Conservation (phyloP, 2,329 filamentous ascomycete genomes). For the Leptographium flavum region DNA sequence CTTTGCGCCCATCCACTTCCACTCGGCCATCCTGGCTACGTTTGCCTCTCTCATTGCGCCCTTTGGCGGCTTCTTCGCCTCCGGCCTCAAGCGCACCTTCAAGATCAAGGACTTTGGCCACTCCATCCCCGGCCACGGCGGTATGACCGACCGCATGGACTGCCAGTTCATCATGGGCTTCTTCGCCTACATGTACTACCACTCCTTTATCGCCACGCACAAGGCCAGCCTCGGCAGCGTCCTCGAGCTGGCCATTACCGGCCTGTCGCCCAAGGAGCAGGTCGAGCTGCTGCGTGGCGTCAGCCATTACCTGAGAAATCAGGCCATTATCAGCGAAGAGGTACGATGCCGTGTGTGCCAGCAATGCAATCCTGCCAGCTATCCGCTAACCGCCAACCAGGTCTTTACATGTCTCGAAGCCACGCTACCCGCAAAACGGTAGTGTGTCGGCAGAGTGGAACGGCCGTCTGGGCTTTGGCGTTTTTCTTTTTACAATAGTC, state of each 20-base stretch:
- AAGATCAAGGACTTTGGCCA: constrained; percentile 99
- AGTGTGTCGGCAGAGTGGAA: not conserved
- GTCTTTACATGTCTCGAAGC: constrained; percentile 11
- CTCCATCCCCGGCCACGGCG: constrained; percentile 92
- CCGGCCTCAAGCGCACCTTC: constrained; percentile 93
- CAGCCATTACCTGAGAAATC: constrained; percentile 49
- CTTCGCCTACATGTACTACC: constrained; percentile 97
- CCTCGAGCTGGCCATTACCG: constrained; percentile 82
- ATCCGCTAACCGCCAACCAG: constrained; percentile 4
- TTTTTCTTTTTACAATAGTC: constrained; percentile 1
- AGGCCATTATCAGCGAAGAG: constrained; percentile 32
- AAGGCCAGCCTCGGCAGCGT: constrained; percentile 75
- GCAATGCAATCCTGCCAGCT: no score
- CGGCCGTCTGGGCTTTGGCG: not conserved
- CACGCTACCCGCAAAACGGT: constrained; percentile 11
- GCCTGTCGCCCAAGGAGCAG: constrained; percentile 78
- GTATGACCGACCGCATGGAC: constrained; percentile 98
- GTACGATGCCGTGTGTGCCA: constrained; percentile 14
- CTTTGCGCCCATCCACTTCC: constrained; percentile 81
- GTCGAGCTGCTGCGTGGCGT: constrained; percentile 61
- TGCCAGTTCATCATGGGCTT: constrained; percentile 99
- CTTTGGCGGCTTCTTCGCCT: constrained; percentile 97
- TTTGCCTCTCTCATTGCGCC: constrained; percentile 95
- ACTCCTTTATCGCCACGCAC: constrained; percentile 87
- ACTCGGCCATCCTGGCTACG: constrained; percentile 76